Conservation (phyloP, 148 eudicot genomes). For the Selenicereus undatus region DNA sequence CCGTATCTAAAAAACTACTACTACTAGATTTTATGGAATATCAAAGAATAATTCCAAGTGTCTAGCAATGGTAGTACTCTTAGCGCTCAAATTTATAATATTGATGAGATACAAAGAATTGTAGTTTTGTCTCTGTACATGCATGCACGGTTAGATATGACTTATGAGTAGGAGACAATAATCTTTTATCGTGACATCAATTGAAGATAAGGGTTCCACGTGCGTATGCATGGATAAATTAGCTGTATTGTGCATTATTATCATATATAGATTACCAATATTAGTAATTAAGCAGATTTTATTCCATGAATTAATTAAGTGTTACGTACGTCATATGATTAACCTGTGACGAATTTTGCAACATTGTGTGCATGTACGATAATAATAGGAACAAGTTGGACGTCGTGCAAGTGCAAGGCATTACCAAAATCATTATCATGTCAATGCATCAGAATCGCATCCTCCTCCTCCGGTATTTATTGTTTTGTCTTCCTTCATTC, state of each 20-base stretch:
- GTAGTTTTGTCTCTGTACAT: background rate
- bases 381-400: slow-evolving; percentile 15
- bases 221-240: too few species aligned
- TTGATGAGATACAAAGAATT: too few species aligned
- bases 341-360: background rate
- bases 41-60: too few species aligned
- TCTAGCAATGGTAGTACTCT: too few species aligned
- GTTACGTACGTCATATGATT: background rate
- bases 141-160: background rate
- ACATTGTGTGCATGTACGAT: background rate
- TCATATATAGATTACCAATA: background rate
- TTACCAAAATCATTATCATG: slow-evolving; percentile 22
- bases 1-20: too few species aligned
- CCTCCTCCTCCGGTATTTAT: slow-evolving; percentile 9
- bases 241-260: too few species aligned
- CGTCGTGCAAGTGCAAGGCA: slow-evolving; percentile 19
- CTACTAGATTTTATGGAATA: too few species aligned
- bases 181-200: background rate
- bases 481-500: background rate
- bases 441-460: slow-evolving; percentile 10
- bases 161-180: background rate
- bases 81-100: too few species aligned
- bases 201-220: background rate
- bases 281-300: background rate
- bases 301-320: background rate